Evolutionary conservation across 106 monocot genomes (phyloP).

Genomic region (Cymbidium sinense): DNA sequence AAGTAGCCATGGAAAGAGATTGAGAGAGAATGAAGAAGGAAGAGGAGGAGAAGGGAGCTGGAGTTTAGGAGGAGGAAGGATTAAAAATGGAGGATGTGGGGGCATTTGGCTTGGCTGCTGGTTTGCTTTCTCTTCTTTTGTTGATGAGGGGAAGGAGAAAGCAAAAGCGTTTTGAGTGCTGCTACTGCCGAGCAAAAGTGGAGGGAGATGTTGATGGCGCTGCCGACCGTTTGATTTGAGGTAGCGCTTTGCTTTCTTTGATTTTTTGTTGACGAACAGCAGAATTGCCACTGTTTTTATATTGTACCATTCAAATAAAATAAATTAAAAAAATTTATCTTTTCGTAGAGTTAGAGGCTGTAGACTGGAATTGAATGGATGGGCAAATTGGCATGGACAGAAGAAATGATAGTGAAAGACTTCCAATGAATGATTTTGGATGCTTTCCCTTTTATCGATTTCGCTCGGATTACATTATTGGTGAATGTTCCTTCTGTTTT

Average conservation of each 20-base stretch:
- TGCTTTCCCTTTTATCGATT: too few relatives aligned
- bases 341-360: too few relatives aligned
- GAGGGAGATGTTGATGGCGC: neutral
- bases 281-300: too few relatives aligned
- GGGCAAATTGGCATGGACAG: too few relatives aligned
- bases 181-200: neutral
- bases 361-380: too few relatives aligned
- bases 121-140: conserved; percentile 18
- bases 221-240: neutral
- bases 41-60: neutral
- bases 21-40: neutral
- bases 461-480: too few relatives aligned
- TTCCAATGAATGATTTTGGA: too few relatives aligned
- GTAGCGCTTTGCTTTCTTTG: neutral
- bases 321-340: too few relatives aligned
- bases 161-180: conserved; percentile 10
- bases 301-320: too few relatives aligned
- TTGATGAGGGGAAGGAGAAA: conserved; percentile 7
- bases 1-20: conserved; percentile 14
- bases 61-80: neutral
- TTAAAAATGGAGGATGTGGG: neutral
- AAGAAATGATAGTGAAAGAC: too few relatives aligned
- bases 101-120: neutral
- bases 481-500: too few relatives aligned
- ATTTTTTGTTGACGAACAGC: too few relatives aligned